Evolutionary conservation across 495 filamentous ascomycete species (phyloP).

Genomic region (Neurospora sp.): DNA sequence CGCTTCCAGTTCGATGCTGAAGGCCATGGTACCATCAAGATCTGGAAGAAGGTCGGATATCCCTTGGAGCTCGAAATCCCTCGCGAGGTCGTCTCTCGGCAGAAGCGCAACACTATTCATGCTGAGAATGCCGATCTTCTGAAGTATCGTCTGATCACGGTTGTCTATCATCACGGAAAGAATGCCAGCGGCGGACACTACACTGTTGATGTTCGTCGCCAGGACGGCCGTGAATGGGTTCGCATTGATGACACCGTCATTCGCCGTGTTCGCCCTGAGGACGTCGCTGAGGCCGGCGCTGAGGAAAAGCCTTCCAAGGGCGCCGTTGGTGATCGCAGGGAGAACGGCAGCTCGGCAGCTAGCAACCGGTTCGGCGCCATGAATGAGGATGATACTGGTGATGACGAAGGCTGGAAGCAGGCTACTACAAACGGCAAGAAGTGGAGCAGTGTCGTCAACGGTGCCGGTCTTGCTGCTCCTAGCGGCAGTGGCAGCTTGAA

Average conservation of each 20-base stretch:
- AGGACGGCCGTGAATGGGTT: conserved; percentile 91
- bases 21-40: conserved; percentile 84
- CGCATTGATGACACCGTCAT: conserved; percentile 91
- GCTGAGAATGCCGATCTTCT: conserved; percentile 53
- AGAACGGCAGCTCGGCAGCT: conserved; percentile 12
- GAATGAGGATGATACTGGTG: conserved; percentile 55
- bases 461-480: conserved; percentile 27
- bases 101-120: conserved; percentile 54
- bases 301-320: conserved; percentile 67
- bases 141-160: conserved; percentile 77
- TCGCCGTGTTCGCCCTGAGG: conserved; percentile 72
- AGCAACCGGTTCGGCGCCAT: conserved; percentile 63
- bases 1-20: conserved; percentile 90
- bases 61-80: conserved; percentile 91
- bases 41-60: conserved; percentile 97
- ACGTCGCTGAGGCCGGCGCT: conserved; percentile 78
- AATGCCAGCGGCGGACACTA: conserved; percentile 93
- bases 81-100: conserved; percentile 76
- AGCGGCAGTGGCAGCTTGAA: conserved; percentile 38
- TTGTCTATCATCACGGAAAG: conserved; percentile 96
- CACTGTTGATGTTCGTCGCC: conserved; percentile 88
- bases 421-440: conserved; percentile 62
- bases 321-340: conserved; percentile 34
- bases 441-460: conserved; percentile 56
- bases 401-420: conserved; percentile 75